Evolutionary conservation across 306 rosid species (phyloP), one percentile per base, ranked within the genome.

Genomic region (Pyrus bretschneideri): DNA sequence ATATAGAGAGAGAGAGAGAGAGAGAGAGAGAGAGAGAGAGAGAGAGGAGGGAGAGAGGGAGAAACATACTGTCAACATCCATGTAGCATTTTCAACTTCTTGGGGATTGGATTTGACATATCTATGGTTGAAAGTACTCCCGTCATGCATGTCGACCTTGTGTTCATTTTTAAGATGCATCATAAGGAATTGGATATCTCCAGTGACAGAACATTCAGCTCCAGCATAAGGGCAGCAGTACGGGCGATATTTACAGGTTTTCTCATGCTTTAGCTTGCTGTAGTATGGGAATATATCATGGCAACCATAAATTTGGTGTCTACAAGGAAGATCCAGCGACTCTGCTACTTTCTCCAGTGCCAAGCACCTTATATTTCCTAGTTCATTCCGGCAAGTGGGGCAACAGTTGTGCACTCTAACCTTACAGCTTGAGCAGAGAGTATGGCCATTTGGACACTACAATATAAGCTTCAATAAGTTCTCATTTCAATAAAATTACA

Each of bases 131-230:
- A 87, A 87, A 61, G 85, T 73, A 60, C 71, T 84, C 17, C 91
- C 91, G 46, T 82, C 86, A 61, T 87, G 91, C 85, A 87, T 84
- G 82, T 87, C 91, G 61, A 87, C 88, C 76, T 87, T 85, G 82
- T 87, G 91, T 18, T 80, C 85, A 30, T 84, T 78, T 74, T 82
- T 82, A 51, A 87, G 85, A 75, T 87, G 90, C 86, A 78, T 77
- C 70, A 80, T 80, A 64, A 87, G 91, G 81, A 57, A 73, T 18
- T 80, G 83, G 79, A 87, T 82, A 61, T 87, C 91, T 45, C 91
- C 91, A 2, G 80, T 71, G 45, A 87, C 81, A 31, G 85, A 69
- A 80, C 91, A 87, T 63, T 87, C 86, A 58, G 83, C 86, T 72
- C 88, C 91, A 4, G 88, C 86, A 52, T 87, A 84, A 69, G 91